Base-by-base conservation (phyloP, 148 eudicot genomes). In the Cornus florida region DNA sequence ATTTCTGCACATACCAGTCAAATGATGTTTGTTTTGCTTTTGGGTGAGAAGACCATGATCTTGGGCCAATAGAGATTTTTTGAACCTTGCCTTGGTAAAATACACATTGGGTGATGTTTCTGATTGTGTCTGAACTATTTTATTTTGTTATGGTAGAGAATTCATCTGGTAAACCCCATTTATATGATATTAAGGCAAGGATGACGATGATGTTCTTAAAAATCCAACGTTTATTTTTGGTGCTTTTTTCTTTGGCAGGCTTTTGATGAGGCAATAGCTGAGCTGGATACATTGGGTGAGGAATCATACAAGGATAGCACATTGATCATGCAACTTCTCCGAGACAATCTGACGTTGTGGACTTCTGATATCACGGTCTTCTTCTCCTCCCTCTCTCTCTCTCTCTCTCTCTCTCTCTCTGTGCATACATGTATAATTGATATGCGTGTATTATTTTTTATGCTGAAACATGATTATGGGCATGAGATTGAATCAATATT, bases 221-320 rank as follows among this genome's bases (percentile, higher is more conserved):
- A 53, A 12, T 1, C 16, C 59, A 14, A 43, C 7, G 43, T 53
- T 12, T 53, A 12, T 12, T 53, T 53, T 53, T 53, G 59, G 59
- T 9, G 48, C 48, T 43, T 43, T 43, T 9, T 43, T 43, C 14
- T 70, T 38, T 81, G 38, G 17, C 76, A 90, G 93, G 93, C 93
- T 69, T 90, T 90, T 81, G 93, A 90, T 77, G 93, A 90, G 85
- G 93, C 93, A 22, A 90, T 90, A 65, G 80, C 93, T 38, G 93
- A 90, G 85, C 80, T 90, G 65, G 93, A 90, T 68, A 90, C 93
- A 41, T 77, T 90, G 84, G 93, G 93, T 16, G 93, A 90, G 85
- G 93, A 90, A 69, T 90, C 93, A 39, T 90, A 90, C 90, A 90
- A 90, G 85, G 93, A 90, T 74, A 90, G 93, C 86, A 90, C 93